Conservation (phyloP, 345 rosid species). For the Conringia planisiliqua region DNA sequence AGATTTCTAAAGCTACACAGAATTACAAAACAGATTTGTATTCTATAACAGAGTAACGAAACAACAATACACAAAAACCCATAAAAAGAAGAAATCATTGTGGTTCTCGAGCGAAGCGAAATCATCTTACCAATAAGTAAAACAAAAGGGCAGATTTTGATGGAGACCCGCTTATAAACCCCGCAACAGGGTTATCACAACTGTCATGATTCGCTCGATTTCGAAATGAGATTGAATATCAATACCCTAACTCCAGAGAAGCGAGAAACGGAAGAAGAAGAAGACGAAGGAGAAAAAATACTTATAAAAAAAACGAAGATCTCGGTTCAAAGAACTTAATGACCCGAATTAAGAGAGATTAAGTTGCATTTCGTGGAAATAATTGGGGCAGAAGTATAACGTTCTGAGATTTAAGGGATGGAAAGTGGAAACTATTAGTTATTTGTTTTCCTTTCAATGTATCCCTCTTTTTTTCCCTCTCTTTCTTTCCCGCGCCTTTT, state of each 20-base stretch:
- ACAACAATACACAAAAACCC: not conserved
- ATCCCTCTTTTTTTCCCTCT: constrained; percentile 6
- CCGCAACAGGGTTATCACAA: not conserved
- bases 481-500: constrained; percentile 16
- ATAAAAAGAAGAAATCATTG: not conserved
- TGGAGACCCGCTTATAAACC: not conserved
- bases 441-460: no score
- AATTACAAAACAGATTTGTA: not conserved
- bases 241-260: not conserved
- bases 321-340: not conserved
- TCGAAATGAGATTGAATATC: not conserved
- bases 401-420: not conserved
- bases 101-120: not conserved
- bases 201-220: not conserved
- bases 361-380: not conserved
- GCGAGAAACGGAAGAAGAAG: not conserved
- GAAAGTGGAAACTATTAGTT: not conserved
- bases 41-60: not conserved
- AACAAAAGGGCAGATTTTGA: not conserved
- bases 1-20: not conserved
- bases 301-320: not conserved
- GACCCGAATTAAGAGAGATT: not conserved
- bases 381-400: not conserved
- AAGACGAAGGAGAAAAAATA: not conserved
- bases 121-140: constrained; percentile 2